These are phyloP conservation scores for Rhizopogon vesiculosus DNA, from an alignment of 768 basidiomycete species.

Conservation along the genomic window DNA sequence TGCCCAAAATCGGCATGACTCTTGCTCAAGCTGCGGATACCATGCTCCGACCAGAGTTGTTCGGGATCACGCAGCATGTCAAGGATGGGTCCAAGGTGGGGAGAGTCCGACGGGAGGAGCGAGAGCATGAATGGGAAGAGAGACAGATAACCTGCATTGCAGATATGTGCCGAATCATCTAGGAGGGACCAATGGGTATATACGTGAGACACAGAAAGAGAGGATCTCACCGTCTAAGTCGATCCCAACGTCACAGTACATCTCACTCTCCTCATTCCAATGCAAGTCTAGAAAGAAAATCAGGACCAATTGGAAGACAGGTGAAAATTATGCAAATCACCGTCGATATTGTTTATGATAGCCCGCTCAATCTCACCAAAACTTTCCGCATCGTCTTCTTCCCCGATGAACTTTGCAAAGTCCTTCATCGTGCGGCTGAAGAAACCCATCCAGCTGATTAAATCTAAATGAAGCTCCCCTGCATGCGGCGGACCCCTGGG, in stretches of 20 bases:
- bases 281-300: constrained; percentile 63
- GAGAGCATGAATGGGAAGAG: constrained; percentile 90
- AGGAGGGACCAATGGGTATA: background rate
- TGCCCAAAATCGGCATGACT: constrained; percentile 86
- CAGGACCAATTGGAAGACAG: background rate
- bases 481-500: constrained; percentile 85
- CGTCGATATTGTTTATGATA: constrained; percentile 82
- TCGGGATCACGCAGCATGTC: constrained; percentile 75
- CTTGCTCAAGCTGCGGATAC: constrained; percentile 84
- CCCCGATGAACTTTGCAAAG: constrained; percentile 82
- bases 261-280: constrained; percentile 83
- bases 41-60: constrained; percentile 90
- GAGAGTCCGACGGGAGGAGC: constrained; percentile 71
- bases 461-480: constrained; percentile 90
- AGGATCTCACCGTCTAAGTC: constrained; percentile 67
- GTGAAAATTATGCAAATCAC: constrained; percentile 32
- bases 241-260: constrained; percentile 91
- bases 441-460: constrained; percentile 96
- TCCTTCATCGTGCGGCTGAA: constrained; percentile 92
- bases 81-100: constrained; percentile 76
- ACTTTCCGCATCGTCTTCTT: constrained; percentile 76
- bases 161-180: constrained; percentile 89
- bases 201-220: background rate
- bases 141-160: constrained; percentile 90
- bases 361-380: constrained; percentile 76